These are phyloP conservation scores for Bacidia gigantensis DNA, from an alignment of 495 filamentous ascomycete genomes.

Conservation along the genomic window DNA sequence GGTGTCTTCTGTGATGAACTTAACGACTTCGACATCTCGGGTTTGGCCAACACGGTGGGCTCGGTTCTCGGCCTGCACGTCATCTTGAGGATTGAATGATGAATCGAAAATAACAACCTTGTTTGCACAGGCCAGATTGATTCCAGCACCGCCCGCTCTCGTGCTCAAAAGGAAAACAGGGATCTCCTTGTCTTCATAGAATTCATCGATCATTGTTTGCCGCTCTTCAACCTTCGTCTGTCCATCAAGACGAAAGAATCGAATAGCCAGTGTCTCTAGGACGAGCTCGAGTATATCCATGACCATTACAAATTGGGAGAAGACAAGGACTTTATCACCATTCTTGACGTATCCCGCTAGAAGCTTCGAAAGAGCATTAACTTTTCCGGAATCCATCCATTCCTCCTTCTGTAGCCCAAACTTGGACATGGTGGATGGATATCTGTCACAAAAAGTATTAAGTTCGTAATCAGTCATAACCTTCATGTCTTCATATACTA, in stretches of 20 bases:
- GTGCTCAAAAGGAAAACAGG: conserved; percentile 88
- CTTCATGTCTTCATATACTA: conserved; percentile 59
- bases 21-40: conserved; percentile 71
- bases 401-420: conserved; percentile 59
- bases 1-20: conserved; percentile 67
- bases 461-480: conserved; percentile 71
- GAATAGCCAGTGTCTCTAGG: conserved; percentile 55
- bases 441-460: conserved; percentile 59
- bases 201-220: conserved; percentile 76
- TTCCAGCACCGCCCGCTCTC: conserved; percentile 84
- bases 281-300: conserved; percentile 80
- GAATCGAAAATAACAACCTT: conserved; percentile 97
- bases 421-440: conserved; percentile 51
- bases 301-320: conserved; percentile 84
- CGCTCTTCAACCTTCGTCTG: conserved; percentile 69
- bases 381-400: conserved; percentile 91
- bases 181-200: conserved; percentile 60
- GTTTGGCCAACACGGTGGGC: conserved; percentile 90
- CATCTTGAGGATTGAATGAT: conserved; percentile 91
- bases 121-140: conserved; percentile 89
- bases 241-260: conserved; percentile 73
- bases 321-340: conserved; percentile 77
- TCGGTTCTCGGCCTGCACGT: conserved; percentile 90
- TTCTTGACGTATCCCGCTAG: conserved; percentile 59
- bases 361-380: conserved; percentile 60